These are phyloP conservation scores for Chaetomium strumarium DNA, from an alignment of 2,329 filamentous ascomycete species.

Conservation along the genomic window DNA sequence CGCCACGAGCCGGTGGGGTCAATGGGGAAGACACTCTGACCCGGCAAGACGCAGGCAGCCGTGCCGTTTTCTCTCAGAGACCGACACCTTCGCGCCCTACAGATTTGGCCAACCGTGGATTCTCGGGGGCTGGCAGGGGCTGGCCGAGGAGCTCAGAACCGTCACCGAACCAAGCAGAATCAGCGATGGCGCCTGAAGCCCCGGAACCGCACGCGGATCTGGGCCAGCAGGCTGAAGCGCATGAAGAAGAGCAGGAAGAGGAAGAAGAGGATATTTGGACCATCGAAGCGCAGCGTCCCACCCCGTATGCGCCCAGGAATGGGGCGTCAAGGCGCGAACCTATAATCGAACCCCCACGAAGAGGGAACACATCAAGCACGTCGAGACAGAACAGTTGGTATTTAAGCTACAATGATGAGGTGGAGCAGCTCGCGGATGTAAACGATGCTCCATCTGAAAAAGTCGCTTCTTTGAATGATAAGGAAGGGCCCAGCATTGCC, in stretches of 20 bases:
- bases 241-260: constrained; percentile 30
- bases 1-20: constrained; percentile 25
- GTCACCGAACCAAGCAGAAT: background rate
- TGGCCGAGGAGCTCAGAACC: background rate
- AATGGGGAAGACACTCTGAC: constrained; percentile 35
- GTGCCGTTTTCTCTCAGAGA: constrained; percentile 6
- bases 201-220: background rate
- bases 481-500: constrained; percentile 29
- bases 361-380: constrained; percentile 30
- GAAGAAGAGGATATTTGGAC: constrained; percentile 51
- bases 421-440: constrained; percentile 16
- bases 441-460: background rate
- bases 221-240: constrained; percentile 7
- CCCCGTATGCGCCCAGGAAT: constrained; percentile 29
- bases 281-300: constrained; percentile 47
- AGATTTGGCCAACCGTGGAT: background rate
- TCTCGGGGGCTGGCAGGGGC: background rate
- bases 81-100: constrained; percentile 11
- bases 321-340: constrained; percentile 15
- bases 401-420: constrained; percentile 31
- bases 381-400: constrained; percentile 35
- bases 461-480: background rate
- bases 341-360: constrained; percentile 23
- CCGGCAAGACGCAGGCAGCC: constrained; percentile 33
- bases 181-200: background rate